These are phyloP conservation scores for Colletotrichum sp. DNA, from an alignment of 2,329 filamentous ascomycete species.

Conservation along the genomic window DNA sequence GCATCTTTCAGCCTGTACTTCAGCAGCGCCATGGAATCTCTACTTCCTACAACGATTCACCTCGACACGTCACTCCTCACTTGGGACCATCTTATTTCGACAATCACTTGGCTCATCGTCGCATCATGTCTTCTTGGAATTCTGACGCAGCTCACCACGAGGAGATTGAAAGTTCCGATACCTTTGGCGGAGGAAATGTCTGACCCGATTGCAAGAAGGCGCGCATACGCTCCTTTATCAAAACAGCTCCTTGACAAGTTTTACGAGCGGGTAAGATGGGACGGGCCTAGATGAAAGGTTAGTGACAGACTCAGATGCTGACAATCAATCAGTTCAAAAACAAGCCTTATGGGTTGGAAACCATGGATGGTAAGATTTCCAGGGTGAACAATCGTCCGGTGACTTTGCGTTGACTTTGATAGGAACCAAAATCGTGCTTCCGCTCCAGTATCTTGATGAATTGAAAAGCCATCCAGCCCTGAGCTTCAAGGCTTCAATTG, in stretches of 20 bases:
- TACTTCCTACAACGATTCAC: background rate
- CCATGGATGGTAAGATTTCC: background rate
- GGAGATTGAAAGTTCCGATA: background rate
- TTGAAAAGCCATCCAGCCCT: background rate
- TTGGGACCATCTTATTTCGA: background rate
- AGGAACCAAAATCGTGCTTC: background rate
- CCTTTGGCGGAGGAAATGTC: background rate
- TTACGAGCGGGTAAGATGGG: background rate
- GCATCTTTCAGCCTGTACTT: background rate
- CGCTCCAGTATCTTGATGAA: background rate
- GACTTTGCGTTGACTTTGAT: background rate
- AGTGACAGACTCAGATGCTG: background rate
- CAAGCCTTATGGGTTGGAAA: background rate
- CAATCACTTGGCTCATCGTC: background rate
- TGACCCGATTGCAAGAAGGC: background rate
- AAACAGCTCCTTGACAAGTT: background rate
- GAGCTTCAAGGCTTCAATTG: slow-evolving; percentile 2
- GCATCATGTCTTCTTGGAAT: background rate
- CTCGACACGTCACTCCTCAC: background rate
- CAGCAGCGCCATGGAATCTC: background rate
- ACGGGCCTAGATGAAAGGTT: background rate
- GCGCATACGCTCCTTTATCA: background rate
- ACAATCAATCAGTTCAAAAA: background rate
- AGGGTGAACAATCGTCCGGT: background rate
- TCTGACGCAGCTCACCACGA: background rate